Evolutionary conservation across 345 rosid species (phyloP).

Genomic region (Punica granatum): DNA sequence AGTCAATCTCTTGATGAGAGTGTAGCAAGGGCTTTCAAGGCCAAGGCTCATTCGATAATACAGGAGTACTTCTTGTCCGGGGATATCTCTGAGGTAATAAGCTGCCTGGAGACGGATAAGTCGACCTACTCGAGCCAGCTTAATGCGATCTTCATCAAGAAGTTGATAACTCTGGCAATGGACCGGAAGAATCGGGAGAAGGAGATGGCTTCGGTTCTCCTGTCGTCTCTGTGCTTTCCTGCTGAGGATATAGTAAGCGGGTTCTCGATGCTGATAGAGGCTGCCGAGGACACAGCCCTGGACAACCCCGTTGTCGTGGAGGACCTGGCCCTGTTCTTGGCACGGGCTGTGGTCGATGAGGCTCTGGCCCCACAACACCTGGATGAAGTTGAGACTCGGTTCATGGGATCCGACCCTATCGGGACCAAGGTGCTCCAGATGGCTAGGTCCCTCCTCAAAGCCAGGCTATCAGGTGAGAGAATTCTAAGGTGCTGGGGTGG

Average conservation of each 20-base stretch:
- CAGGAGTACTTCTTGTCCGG: conserved; percentile 68
- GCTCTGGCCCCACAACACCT: conserved; percentile 66
- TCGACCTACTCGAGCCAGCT: conserved; percentile 33
- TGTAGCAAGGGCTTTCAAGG: conserved; percentile 38
- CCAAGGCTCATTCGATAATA: conserved; percentile 58
- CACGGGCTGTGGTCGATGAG: conserved; percentile 81
- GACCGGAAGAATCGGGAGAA: conserved; percentile 83
- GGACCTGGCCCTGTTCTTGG: conserved; percentile 81
- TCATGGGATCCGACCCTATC: conserved; percentile 35
- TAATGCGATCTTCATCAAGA: conserved; percentile 65
- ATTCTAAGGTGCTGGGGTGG: conserved; percentile 88
- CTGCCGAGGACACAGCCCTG: conserved; percentile 77
- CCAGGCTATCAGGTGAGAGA: conserved; percentile 73
- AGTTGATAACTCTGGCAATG: conserved; percentile 70
- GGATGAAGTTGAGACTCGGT: conserved; percentile 53
- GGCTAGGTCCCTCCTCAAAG: conserved; percentile 67
- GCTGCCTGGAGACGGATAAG: conserved; percentile 56
- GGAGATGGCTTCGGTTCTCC: conserved; percentile 80
- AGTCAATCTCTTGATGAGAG: conserved; percentile 32
- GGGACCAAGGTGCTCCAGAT: conserved; percentile 60
- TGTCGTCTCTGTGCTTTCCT: conserved; percentile 65
- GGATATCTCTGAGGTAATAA: conserved; percentile 52
- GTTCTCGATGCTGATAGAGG: conserved; percentile 57
- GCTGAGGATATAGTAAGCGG: conserved; percentile 60
- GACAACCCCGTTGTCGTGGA: conserved; percentile 77